Evolutionary conservation across 1,284 basidiomycete species (phyloP), one percentile per base, ranked within the genome.

Genomic region (Sporisorium sorghi): DNA sequence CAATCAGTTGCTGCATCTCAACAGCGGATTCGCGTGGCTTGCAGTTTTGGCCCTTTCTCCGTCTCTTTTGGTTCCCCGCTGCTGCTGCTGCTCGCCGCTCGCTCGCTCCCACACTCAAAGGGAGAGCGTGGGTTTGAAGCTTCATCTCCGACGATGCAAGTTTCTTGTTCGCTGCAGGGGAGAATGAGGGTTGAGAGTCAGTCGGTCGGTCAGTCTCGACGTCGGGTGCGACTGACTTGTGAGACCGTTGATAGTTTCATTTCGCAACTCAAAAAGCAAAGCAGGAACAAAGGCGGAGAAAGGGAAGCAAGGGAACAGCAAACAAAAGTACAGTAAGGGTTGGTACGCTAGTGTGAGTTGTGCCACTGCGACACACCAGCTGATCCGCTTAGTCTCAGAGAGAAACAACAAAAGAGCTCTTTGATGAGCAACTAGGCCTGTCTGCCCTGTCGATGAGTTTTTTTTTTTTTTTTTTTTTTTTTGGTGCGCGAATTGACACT

Each of bases 21-120:
- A 40, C 37, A 40, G 37, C 37, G 37, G 37, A 40, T 40, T 40
- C 37, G 37, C 37, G 37, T 40, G 37, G 37, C 37, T 37, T 37
- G 37, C 37, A 40, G 35, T 17, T 37, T 17, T 37, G 17, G 35
- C 19, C 37, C n/a, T 14, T 14, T 33, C 6, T 33, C n/a, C n/a
- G 32, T 14, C 32, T 33, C 32, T 12, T 33, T 33, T 33, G 10
- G 32, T 9, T 14, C 32, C 32, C 32, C 32, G 35, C 35, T 37
- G 30, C 6, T 32, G 30, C 30, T 32, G 30, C 6, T 32, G 33
- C 33, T 30, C 32, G 12, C 32, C 32, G 32, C 11, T 33, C 32
- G 5, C 9, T 33, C n/a, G n/a, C n/a, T 33, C 32, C 32, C 32
- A 33, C 12, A 33, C 10, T n/a, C n/a, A n/a, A n/a, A n/a, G n/a